A percentile compares a stretch with the other conserved stretches of the same genome.
phyloP scores from a whole-genome alignment of 768 basidiomycete genomes.

The Pluteus cervinus region DNA sequence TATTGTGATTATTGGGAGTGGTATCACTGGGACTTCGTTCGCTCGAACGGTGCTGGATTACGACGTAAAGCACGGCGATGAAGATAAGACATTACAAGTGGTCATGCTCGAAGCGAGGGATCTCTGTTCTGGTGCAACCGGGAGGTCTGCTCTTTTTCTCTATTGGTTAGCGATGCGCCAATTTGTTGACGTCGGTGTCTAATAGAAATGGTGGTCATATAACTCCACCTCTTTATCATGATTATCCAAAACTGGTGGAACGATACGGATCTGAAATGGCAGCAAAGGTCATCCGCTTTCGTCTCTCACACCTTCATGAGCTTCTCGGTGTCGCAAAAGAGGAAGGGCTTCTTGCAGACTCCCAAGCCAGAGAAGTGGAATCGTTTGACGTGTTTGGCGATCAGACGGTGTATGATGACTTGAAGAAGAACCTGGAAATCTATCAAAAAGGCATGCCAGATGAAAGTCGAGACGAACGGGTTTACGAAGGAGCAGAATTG shows the following conservation, averaged over 20 bases:
- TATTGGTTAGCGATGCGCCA: not conserved
- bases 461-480: conserved; percentile 31
- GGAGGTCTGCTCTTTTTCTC: conserved; percentile 38
- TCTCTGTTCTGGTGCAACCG: conserved; percentile 69
- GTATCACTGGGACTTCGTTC: conserved; percentile 47
- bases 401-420: conserved; percentile 31
- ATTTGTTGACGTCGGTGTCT: not conserved
- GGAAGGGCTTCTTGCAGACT: conserved; percentile 43
- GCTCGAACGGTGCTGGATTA: conserved; percentile 36
- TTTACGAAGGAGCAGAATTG: conserved; percentile 22
- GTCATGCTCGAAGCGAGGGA: conserved; percentile 83
- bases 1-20: conserved; percentile 49
- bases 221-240: conserved; percentile 51
- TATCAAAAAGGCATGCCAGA: conserved; percentile 48
- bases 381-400: conserved; percentile 52
- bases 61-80: conserved; percentile 11
- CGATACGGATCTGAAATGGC: conserved; percentile 41
- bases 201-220: conserved; percentile 68
- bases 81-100: conserved; percentile 31
- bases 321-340: conserved; percentile 44
- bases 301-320: conserved; percentile 49
- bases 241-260: conserved; percentile 44
- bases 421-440: conserved; percentile 33
- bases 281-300: conserved; percentile 51
- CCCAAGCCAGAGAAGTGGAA: conserved; percentile 54